Evolutionary conservation across 2,329 filamentous ascomycete genomes (phyloP).

Genomic region (Drechslerella stenobrocha): DNA sequence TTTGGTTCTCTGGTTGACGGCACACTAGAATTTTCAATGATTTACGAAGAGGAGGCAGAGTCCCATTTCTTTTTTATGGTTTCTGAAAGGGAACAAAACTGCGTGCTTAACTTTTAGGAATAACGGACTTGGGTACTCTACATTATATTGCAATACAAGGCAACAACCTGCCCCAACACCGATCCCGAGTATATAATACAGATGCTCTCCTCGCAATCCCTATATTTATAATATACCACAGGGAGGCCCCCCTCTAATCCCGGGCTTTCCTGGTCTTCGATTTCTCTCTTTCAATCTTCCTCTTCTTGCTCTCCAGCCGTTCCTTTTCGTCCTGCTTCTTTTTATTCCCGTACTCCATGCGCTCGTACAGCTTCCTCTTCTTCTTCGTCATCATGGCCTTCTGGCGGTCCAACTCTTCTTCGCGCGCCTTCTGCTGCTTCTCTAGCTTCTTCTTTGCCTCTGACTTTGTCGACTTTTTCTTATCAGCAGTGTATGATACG

Average conservation of each 20-base stretch:
- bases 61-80: neutral
- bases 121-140: no score
- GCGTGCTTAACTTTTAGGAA: no score
- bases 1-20: conserved; percentile 3
- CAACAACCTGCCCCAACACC: conserved; percentile 34
- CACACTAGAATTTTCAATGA: neutral
- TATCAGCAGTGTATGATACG: conserved; percentile 61
- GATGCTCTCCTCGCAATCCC: conserved; percentile 9
- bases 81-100: no score
- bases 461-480: conserved; percentile 62
- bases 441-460: conserved; percentile 70
- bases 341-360: conserved; percentile 94
- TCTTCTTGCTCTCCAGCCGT: conserved; percentile 82
- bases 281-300: conserved; percentile 72
- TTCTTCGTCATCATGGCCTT: conserved; percentile 99
- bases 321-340: conserved; percentile 88
- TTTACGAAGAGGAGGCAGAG: no score
- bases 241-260: neutral
- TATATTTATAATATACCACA: neutral
- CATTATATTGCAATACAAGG: no score
- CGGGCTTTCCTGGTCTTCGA: conserved; percentile 37
- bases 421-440: conserved; percentile 63
- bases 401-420: conserved; percentile 86
- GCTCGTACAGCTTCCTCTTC: conserved; percentile 95
- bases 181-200: conserved; percentile 26